phyloP scores from a whole-genome alignment of 257 asterid genomes.

The Gentiana straminea region DNA sequence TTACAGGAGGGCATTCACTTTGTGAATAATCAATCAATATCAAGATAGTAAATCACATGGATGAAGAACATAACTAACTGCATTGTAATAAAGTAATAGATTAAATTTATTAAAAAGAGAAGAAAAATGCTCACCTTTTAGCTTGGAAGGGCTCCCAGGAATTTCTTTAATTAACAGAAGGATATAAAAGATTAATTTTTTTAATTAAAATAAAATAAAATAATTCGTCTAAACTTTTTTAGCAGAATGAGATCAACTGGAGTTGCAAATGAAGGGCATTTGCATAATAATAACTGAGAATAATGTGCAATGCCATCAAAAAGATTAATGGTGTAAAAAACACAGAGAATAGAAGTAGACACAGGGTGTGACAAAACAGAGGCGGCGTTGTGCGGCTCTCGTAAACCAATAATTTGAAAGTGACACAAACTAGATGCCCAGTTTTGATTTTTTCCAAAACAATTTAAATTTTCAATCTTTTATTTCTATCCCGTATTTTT shows the following conservation, averaged over 20 bases:
- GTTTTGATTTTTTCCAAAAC: too few relatives aligned
- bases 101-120: neutral
- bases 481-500: too few relatives aligned
- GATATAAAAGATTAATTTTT: neutral
- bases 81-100: neutral
- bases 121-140: constrained; percentile 12
- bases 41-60: too few relatives aligned
- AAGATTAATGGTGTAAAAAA: constrained; percentile 8
- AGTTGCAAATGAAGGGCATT: neutral
- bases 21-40: too few relatives aligned
- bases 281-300: constrained; percentile 5
- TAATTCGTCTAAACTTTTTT: too few relatives aligned
- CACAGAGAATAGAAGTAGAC: neutral
- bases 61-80: too few relatives aligned
- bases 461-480: too few relatives aligned
- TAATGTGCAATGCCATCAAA: constrained; percentile 16
- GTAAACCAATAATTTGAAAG: neutral
- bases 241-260: neutral
- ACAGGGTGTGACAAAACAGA: neutral
- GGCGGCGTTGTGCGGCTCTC: neutral
- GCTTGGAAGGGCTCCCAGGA: constrained; percentile 5
- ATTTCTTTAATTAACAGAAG: constrained; percentile 5
- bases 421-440: too few relatives aligned
- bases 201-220: too few relatives aligned
- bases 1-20: too few relatives aligned